A percentile compares a stretch with the other conserved stretches of the same genome.
Conservation (phyloP, 805 yeast species). For the Starmera quercuum region DNA sequence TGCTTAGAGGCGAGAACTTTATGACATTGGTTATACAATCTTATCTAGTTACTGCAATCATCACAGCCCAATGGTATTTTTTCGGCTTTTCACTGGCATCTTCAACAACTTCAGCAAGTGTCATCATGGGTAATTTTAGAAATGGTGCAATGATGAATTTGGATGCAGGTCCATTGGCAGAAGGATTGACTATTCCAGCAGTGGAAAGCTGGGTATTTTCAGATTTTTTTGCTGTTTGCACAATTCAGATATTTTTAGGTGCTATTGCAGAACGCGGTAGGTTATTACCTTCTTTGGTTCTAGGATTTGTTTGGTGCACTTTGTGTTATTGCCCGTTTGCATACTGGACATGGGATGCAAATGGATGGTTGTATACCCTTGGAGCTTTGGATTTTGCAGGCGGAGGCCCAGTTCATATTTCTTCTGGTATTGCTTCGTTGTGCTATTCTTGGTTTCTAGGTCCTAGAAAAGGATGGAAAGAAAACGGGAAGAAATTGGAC, state of each 20-base stretch:
- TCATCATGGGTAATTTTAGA: constrained; percentile 75
- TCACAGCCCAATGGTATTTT: constrained; percentile 86
- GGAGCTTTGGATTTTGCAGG: constrained; percentile 99
- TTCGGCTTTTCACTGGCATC: constrained; percentile 95
- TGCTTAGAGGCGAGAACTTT: constrained; percentile 78
- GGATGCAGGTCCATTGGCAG: constrained; percentile 63
- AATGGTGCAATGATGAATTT: constrained; percentile 73
- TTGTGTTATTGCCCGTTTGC: constrained; percentile 89
- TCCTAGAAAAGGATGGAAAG: constrained; percentile 47
- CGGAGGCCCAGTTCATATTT: constrained; percentile 95
- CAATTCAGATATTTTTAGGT: constrained; percentile 84
- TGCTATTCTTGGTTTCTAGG: constrained; percentile 75
- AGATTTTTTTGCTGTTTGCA: constrained; percentile 83
- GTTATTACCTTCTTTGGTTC: constrained; percentile 71
- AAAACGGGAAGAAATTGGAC: constrained; percentile 41
- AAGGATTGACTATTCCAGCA: constrained; percentile 45
- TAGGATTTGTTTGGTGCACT: constrained; percentile 81
- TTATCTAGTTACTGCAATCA: constrained; percentile 63
- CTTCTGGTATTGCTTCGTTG: constrained; percentile 86
- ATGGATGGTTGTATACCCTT: constrained; percentile 89
- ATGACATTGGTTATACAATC: constrained; percentile 74
- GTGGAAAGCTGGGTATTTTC: constrained; percentile 67
- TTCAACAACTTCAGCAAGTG: constrained; percentile 56
- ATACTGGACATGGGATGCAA: constrained; percentile 89
- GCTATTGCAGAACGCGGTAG: constrained; percentile 92